Conservation (phyloP, 2,329 filamentous ascomycete genomes). For the Colletotrichum sansevieriae region DNA sequence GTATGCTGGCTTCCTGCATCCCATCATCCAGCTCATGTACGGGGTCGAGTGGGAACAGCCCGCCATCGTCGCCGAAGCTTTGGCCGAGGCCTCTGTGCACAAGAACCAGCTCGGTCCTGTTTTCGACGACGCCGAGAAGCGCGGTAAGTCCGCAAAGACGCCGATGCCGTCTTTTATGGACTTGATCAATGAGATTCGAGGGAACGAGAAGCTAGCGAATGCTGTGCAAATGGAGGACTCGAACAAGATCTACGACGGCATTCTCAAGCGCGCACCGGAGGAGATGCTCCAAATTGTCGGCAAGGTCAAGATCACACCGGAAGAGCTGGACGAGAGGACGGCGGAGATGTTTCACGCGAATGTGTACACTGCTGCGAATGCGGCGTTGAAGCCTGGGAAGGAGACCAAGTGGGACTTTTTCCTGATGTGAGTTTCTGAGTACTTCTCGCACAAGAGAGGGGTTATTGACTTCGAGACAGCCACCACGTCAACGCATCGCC, state of each 20-base stretch:
- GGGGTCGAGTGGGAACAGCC: slow-evolving; percentile 87
- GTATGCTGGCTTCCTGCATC: slow-evolving; percentile 79
- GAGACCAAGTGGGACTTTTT: slow-evolving; percentile 86
- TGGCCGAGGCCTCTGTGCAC: slow-evolving; percentile 83
- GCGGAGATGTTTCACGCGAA: slow-evolving; percentile 77
- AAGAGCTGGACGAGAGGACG: slow-evolving; percentile 67
- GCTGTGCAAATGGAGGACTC: slow-evolving; percentile 65
- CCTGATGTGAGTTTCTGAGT: slow-evolving; percentile 60
- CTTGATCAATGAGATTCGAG: slow-evolving; percentile 71
- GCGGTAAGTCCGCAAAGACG: slow-evolving; percentile 49
- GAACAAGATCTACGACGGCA: slow-evolving; percentile 77
- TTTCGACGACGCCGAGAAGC: slow-evolving; percentile 66
- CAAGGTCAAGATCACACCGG: slow-evolving; percentile 67
- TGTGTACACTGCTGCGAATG: slow-evolving; percentile 62
- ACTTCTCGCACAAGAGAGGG: neutral
- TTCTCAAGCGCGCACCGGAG: slow-evolving; percentile 72
- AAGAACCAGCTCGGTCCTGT: slow-evolving; percentile 66
- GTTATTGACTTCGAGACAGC: slow-evolving; percentile 57
- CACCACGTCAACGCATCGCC: slow-evolving; percentile 80
- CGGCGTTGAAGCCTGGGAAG: slow-evolving; percentile 75
- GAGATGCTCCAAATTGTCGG: slow-evolving; percentile 73
- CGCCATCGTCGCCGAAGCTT: slow-evolving; percentile 82
- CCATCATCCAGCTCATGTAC: slow-evolving; percentile 87
- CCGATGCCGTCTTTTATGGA: slow-evolving; percentile 62
- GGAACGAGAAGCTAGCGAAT: slow-evolving; percentile 67